A percentile compares a stretch with the other conserved stretches of the same genome.
Evolutionary conservation across 805 yeast species (phyloP).

Genomic region (Saccharomycopsis guyanensis): DNA sequence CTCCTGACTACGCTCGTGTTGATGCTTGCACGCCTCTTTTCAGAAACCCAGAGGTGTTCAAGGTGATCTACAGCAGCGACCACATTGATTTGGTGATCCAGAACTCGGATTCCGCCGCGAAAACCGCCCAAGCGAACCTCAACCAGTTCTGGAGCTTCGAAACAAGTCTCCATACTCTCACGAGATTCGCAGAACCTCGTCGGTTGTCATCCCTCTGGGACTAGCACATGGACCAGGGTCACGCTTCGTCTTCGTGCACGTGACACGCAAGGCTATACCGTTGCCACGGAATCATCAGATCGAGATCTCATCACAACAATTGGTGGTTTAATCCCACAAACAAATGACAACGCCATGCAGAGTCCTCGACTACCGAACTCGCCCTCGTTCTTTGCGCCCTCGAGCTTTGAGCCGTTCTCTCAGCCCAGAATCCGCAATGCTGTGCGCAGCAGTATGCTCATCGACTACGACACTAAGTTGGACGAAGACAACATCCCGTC

Average conservation of each 20-base stretch:
- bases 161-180: background rate
- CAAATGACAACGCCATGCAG: background rate
- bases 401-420: slow-evolving; percentile 13
- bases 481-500: slow-evolving; percentile 20
- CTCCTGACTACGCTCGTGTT: background rate
- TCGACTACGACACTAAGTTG: slow-evolving; percentile 17
- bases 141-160: background rate
- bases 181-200: background rate
- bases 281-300: too few species aligned
- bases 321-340: too few species aligned
- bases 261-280: too few species aligned
- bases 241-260: too few species aligned
- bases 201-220: background rate
- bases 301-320: too few species aligned
- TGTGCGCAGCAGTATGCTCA: slow-evolving; percentile 16
- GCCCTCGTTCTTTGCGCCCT: slow-evolving; percentile 14
- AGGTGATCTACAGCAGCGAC: background rate
- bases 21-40: background rate
- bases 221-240: too few species aligned
- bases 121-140: too few species aligned
- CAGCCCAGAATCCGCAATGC: slow-evolving; percentile 11
- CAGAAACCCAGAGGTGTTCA: background rate
- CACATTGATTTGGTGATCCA: background rate
- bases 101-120: background rate
- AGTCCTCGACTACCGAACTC: slow-evolving; percentile 1